These are phyloP conservation scores for Podospora didyma DNA, from an alignment of 495 filamentous ascomycete genomes.

Conservation along the genomic window DNA sequence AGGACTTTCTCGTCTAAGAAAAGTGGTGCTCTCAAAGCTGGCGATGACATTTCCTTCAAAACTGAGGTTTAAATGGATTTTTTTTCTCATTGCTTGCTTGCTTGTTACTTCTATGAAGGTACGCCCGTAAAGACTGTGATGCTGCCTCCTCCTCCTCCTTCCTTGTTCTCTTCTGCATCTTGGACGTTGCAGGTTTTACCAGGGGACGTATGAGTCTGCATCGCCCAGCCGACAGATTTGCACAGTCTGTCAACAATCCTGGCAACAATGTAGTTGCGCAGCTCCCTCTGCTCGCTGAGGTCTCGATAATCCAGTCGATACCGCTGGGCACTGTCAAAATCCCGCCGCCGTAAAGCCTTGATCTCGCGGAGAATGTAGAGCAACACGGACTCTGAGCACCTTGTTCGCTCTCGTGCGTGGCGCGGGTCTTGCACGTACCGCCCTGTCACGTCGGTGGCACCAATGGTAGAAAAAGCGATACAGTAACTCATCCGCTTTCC, in stretches of 20 bases:
- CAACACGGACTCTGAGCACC: conserved; percentile 81
- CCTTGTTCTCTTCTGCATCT: too few relatives aligned
- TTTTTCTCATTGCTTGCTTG: too few relatives aligned
- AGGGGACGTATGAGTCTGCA: too few relatives aligned
- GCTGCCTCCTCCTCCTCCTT: too few relatives aligned
- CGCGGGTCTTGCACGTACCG: conserved; percentile 84
- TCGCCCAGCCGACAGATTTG: conserved; percentile 33
- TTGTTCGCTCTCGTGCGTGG: conserved; percentile 65
- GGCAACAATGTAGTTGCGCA: conserved; percentile 66
- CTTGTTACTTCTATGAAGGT: too few relatives aligned
- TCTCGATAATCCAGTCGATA: conserved; percentile 86
- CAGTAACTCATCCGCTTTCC: conserved; percentile 92
- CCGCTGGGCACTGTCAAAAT: conserved; percentile 72
- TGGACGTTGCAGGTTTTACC: too few relatives aligned
- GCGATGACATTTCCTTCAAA: too few relatives aligned
- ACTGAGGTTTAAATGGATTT: too few relatives aligned
- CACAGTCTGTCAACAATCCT: conserved; percentile 60
- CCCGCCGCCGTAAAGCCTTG: conserved; percentile 68
- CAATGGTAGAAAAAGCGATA: conserved; percentile 92
- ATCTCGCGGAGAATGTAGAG: conserved; percentile 88
- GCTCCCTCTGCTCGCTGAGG: conserved; percentile 76
- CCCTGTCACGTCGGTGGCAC: conserved; percentile 90
- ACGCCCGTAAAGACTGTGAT: too few relatives aligned
- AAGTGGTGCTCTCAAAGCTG: too few relatives aligned
- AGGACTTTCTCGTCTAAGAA: too few relatives aligned